Evolutionary conservation across 768 basidiomycete species (phyloP), one percentile per base, ranked within the genome.

Genomic region (Trametes maxima): DNA sequence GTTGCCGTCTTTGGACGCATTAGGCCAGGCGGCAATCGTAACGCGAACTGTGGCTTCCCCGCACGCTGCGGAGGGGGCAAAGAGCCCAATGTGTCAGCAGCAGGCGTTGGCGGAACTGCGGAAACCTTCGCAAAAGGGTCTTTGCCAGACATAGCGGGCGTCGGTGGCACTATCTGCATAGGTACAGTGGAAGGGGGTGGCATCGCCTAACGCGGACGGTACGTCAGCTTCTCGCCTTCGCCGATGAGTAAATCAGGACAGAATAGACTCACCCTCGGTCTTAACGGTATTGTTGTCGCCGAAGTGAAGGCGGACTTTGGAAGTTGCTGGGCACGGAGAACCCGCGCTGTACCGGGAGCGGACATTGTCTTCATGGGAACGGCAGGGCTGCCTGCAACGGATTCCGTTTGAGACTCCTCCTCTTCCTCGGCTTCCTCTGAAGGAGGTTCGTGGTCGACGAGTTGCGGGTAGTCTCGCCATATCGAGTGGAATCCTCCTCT

Each of bases 401-500:
- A 16, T 28, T 64, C 64, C 25, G 68, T 67, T 3, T 66, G 24
- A 6, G 13, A 69, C 11, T 85, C 85, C 13, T 85, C 85, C 14
- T 77, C 74, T 33, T 81, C 78, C 4, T 85, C 84, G 1, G 77
- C 74, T 19, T 87, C 86, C 16, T 80, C 80, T 2, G 75, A 70
- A 5, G 80, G 79, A 0, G 78, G 79, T 22, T 75, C 73, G 8
- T 77, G 76, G 64, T 87, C 85, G 28, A 89, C 73, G 43, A 89
- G 73, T 46, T 82, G 75, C 5, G 77, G 78, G 13, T 73, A 74
- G 43, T 85, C 84, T 13, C 77, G 75, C 81, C 81, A 85, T 1
- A 93, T 79, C 0, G 86, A 82, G 59, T 88, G 82, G 70, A 93
- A 93, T 4, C 95, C 95, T 28, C 95, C 95, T 57, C 82, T 80